Conservation (phyloP, 345 rosid species). For the Hevea brasiliensis region DNA sequence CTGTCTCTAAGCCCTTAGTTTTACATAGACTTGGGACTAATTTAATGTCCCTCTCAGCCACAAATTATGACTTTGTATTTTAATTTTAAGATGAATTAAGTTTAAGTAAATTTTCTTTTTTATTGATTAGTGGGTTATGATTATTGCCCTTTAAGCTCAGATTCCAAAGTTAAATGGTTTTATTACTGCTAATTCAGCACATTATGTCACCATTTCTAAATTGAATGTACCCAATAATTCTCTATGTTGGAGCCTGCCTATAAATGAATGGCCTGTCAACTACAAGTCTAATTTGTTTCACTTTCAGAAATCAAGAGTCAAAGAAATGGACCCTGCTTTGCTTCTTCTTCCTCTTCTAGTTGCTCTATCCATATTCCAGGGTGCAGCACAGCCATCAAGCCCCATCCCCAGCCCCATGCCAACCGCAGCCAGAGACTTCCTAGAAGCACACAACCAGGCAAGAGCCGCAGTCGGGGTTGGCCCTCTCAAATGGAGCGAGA, state of each 20-base stretch:
- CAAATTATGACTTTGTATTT: too few species aligned
- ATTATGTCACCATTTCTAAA: too few species aligned
- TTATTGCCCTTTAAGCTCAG: too few species aligned
- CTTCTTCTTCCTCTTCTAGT: slow-evolving; percentile 28
- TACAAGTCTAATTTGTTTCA: background rate
- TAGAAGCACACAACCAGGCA: slow-evolving; percentile 70
- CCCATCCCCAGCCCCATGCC: slow-evolving; percentile 22
- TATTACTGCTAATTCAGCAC: too few species aligned
- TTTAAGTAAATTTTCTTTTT: too few species aligned
- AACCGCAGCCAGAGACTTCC: slow-evolving; percentile 46
- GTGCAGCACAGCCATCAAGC: slow-evolving; percentile 11
- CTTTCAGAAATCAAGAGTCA: too few species aligned
- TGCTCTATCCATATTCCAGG: slow-evolving; percentile 32
- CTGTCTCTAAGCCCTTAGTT: background rate
- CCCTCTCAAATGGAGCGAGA: slow-evolving; percentile 67
- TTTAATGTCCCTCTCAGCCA: too few species aligned
- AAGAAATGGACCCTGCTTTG: slow-evolving; percentile 34
- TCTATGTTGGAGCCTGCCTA: background rate
- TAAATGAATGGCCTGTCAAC: slow-evolving; percentile 7
- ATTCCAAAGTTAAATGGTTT: too few species aligned
- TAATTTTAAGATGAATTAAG: too few species aligned
- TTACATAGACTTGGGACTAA: too few species aligned
- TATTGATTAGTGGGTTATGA: too few species aligned
- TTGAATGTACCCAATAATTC: background rate
- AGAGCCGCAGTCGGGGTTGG: slow-evolving; percentile 63